A percentile compares a stretch with the other conserved stretches of the same genome.
These are phyloP conservation scores for Tanozyma kutaoensis DNA, from an alignment of 805 yeast genomes.

Conservation along the genomic window DNA sequence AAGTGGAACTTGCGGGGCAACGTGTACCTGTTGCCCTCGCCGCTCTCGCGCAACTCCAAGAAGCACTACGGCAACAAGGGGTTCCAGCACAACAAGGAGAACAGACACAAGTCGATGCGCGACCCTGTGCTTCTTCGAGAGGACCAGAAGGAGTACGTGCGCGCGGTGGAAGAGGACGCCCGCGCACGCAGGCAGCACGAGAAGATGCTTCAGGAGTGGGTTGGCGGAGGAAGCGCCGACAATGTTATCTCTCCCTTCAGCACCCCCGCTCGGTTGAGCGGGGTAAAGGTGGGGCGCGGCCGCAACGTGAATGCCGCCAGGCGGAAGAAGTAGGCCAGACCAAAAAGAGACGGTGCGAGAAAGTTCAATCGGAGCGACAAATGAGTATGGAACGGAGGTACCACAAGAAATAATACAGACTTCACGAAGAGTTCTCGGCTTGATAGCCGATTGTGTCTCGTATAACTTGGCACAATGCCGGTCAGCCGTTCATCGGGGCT, in stretches of 20 bases:
- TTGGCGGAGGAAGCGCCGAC: conserved; percentile 90
- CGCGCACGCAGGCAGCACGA: conserved; percentile 84
- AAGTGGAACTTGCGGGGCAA: conserved; percentile 91
- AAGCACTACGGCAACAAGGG: conserved; percentile 71
- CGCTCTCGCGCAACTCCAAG: conserved; percentile 63
- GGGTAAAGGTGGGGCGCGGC: conserved; percentile 78
- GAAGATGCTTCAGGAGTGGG: conserved; percentile 74
- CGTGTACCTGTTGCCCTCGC: conserved; percentile 71
- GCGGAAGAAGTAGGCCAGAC: not conserved
- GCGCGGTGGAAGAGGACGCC: conserved; percentile 75
- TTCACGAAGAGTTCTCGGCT: too few species aligned
- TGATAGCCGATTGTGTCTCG: too few species aligned
- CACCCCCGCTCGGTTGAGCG: conserved; percentile 29
- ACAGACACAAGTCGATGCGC: conserved; percentile 34
- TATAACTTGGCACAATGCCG: too few species aligned
- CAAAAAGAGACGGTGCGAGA: not conserved
- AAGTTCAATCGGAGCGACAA: too few species aligned
- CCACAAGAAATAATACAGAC: too few species aligned
- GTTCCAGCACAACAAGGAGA: conserved; percentile 56
- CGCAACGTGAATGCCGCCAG: conserved; percentile 62
- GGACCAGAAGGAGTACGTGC: conserved; percentile 88
- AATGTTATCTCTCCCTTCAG: conserved; percentile 79
- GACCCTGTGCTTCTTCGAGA: conserved; percentile 58
- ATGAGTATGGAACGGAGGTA: too few species aligned
- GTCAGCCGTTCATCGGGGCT: too few species aligned